phyloP scores from a whole-genome alignment of 2,329 filamentous ascomycete genomes.

The Didymella glomerata region DNA sequence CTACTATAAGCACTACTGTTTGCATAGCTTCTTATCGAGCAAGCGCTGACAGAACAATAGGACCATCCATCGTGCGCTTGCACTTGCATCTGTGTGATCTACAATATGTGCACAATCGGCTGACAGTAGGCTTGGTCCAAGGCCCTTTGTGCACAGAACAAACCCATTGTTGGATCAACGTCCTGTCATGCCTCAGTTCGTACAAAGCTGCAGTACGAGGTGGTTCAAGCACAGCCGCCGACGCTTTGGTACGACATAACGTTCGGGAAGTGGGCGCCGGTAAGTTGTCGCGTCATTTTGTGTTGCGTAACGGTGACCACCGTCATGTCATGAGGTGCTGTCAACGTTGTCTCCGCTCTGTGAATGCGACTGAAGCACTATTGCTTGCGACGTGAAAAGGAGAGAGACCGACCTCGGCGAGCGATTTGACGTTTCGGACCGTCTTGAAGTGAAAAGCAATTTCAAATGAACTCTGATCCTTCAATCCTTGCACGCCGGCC shows the following conservation, averaged over 20 bases:
- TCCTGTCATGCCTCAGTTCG: conserved; percentile 7
- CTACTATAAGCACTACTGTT: background rate
- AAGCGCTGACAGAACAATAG: conserved; percentile 14
- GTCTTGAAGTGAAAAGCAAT: conserved; percentile 10
- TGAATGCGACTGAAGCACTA: background rate
- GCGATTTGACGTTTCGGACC: conserved; percentile 13
- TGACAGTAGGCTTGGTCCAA: conserved; percentile 4
- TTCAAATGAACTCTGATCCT: background rate
- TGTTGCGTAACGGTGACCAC: background rate
- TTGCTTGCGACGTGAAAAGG: background rate
- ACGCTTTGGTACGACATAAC: conserved; percentile 27
- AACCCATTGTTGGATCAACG: conserved; percentile 22
- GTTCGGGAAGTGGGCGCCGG: conserved; percentile 12
- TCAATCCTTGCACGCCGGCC: conserved; percentile 5
- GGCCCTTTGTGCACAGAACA: conserved; percentile 9
- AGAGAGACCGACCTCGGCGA: background rate
- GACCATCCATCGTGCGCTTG: background rate
- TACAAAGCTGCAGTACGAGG: conserved; percentile 16
- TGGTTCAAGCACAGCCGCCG: conserved; percentile 23
- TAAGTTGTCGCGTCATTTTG: conserved; percentile 8
- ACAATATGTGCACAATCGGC: background rate
- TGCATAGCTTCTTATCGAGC: conserved; percentile 5
- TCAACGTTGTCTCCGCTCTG: background rate
- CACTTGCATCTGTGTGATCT: background rate
- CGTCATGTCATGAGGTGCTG: background rate